A percentile compares a stretch with the other conserved stretches of the same genome.
phyloP scores from a whole-genome alignment of 306 rosid species.

The Ziziphus jujuba region DNA sequence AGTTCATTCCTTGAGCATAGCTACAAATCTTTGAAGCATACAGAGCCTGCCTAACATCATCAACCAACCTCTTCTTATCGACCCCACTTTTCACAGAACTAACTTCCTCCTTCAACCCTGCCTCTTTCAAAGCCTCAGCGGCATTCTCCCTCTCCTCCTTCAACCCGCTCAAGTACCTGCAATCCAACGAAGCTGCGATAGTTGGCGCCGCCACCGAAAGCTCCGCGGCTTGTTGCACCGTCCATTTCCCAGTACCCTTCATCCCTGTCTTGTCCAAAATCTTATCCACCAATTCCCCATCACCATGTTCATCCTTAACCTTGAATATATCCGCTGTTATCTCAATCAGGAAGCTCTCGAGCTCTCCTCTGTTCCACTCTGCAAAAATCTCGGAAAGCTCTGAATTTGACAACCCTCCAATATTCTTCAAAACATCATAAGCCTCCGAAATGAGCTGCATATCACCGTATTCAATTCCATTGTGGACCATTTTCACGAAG shows the following conservation, averaged over 20 bases:
- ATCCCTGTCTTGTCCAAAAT: conserved; percentile 90
- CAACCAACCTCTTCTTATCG: conserved; percentile 79
- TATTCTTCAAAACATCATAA: conserved; percentile 78
- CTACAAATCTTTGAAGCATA: conserved; percentile 95
- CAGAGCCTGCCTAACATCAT: conserved; percentile 92
- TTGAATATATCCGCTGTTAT: conserved; percentile 86
- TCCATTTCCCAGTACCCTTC: conserved; percentile 98
- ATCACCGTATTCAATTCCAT: conserved; percentile 89
- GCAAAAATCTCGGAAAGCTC: conserved; percentile 65
- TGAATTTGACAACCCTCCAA: conserved; percentile 64
- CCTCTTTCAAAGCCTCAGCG: conserved; percentile 57
- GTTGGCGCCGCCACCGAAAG: conserved; percentile 86
- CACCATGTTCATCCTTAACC: conserved; percentile 64
- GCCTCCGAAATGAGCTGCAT: conserved; percentile 96
- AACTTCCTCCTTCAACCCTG: conserved; percentile 64
- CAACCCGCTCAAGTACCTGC: conserved; percentile 79
- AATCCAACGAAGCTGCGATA: conserved; percentile 85
- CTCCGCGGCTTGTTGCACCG: conserved; percentile 96
- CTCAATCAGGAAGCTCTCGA: conserved; percentile 82
- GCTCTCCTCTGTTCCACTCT: conserved; percentile 87
- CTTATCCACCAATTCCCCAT: conserved; percentile 81
- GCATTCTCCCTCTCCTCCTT: conserved; percentile 94
- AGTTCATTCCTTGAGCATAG: conserved; percentile 95
- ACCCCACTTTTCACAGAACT: conserved; percentile 45
- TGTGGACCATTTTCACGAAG: conserved; percentile 92